These are phyloP conservation scores for Trypanosoma avium DNA, from an alignment of 208 protist species.

Conservation along the genomic window DNA sequence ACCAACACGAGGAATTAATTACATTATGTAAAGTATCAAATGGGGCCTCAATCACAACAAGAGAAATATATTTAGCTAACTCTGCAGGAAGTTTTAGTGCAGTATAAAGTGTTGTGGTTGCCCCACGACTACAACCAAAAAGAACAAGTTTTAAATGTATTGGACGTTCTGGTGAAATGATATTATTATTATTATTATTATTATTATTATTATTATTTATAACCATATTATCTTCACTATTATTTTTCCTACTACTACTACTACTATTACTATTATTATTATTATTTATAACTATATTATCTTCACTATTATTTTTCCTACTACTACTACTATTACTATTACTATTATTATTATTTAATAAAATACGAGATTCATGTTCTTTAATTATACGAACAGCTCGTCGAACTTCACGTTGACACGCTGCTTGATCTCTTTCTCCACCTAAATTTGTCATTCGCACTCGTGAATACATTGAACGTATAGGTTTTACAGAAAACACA, in stretches of 20 bases:
- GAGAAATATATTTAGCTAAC: conserved; percentile 72
- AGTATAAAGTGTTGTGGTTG: conserved; percentile 76
- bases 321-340: neutral
- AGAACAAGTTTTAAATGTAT: conserved; percentile 58
- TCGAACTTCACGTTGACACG: conserved; percentile 68
- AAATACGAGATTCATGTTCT: neutral
- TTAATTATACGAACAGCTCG: conserved; percentile 56
- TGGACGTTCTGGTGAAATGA: conserved; percentile 9
- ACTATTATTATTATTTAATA: neutral
- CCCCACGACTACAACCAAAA: conserved; percentile 84
- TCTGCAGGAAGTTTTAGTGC: conserved; percentile 68
- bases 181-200: neutral
- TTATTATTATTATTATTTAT: neutral
- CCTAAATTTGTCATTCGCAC: conserved; percentile 59
- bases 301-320: neutral
- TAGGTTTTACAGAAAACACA: conserved; percentile 50
- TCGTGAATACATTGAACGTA: conserved; percentile 59
- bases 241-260: neutral
- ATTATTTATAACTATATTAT: neutral
- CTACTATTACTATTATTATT: neutral
- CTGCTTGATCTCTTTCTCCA: conserved; percentile 61
- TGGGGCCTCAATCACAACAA: conserved; percentile 81
- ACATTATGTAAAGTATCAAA: conserved; percentile 85
- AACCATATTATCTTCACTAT: neutral
- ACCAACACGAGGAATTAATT: conserved; percentile 51